Conservation (phyloP, 2,329 filamentous ascomycete species). For the Dendrostoma leiphaemia region DNA sequence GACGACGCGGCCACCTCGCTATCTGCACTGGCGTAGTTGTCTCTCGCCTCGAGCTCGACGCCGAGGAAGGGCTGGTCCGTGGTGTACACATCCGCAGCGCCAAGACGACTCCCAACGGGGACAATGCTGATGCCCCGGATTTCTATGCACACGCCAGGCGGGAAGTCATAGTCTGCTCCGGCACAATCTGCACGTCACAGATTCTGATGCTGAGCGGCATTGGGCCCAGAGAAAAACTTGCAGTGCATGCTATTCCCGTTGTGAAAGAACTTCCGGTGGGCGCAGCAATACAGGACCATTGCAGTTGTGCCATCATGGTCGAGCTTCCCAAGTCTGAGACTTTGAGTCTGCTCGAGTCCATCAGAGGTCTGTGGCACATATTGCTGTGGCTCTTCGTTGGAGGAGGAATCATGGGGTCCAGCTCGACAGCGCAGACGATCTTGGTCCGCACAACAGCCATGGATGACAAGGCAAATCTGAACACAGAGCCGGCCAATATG, state of each 20-base stretch:
- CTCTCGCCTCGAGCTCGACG: no score
- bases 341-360: neutral
- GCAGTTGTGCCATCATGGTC: neutral
- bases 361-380: constrained; percentile 24
- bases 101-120: no score
- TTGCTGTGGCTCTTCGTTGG: constrained; percentile 29
- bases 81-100: constrained; percentile 20
- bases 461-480: constrained; percentile 18
- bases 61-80: constrained; percentile 17
- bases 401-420: constrained; percentile 23
- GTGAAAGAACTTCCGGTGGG: no score
- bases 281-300: constrained; percentile 28
- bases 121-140: no score
- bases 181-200: constrained; percentile 29
- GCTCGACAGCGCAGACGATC: constrained; percentile 22
- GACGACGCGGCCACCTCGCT: constrained; percentile 23
- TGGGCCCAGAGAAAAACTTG: constrained; percentile 27
- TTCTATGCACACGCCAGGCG: constrained; percentile 24
- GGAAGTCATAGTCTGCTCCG: constrained; percentile 31
- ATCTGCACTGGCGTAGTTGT: no score
- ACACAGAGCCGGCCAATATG: no score
- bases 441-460: constrained; percentile 27
- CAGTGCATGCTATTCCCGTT: no score
- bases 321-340: constrained; percentile 4
- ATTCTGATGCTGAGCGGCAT: constrained; percentile 31